Base-by-base conservation (phyloP, 1,284 basidiomycete genomes). In the Lignosus rhinocerotis region DNA sequence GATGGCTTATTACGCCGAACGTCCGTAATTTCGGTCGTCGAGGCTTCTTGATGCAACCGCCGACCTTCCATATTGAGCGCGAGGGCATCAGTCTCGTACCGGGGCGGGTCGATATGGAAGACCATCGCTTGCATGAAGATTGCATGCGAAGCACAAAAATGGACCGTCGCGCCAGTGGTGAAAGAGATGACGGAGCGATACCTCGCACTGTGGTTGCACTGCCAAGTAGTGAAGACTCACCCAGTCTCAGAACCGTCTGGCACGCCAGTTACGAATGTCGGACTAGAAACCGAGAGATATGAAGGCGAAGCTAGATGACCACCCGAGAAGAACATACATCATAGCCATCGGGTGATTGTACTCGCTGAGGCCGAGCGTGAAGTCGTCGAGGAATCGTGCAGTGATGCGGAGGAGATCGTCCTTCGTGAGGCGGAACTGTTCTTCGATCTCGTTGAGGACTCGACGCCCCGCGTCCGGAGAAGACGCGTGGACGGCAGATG, bases 211-310 rank as follows among this genome's bases (percentile, higher is more conserved):
- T 21, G 8, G 34, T 6, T 17, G 36, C 8, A 14, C n/a, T 36
- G n/a, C 45, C 44, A 21, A 53, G 34, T 31, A 46, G 19, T 43
- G 19, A 49, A 61, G 17, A 79, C 88, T 74, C 75, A 94, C 93
- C 94, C 96, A 63, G 85, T 89, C 76, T 98, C 95, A 52, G 87
- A 85, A 43, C 95, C 96, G 73, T 95, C 82, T 47, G 96, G 96
- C 25, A 96, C 92, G 56, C 88, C 87, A 25, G 90, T 93, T 36
- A 97, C 92, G 74, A 93, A 98, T 14, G 92, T 90, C 11, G 94
- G 94, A 67, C 90, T 92, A 66, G 5, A 60, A 56, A 62, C 11
- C 21, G 60, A 34, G 9, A 17, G 25, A 21, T 51, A 43, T 64
- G 43, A 43, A 51, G 33, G 41, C 1, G 25, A 42, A 17, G 43